Evolutionary conservation across 495 filamentous ascomycete species (phyloP).

Genomic region (Aspergillus saccharolyticus): DNA sequence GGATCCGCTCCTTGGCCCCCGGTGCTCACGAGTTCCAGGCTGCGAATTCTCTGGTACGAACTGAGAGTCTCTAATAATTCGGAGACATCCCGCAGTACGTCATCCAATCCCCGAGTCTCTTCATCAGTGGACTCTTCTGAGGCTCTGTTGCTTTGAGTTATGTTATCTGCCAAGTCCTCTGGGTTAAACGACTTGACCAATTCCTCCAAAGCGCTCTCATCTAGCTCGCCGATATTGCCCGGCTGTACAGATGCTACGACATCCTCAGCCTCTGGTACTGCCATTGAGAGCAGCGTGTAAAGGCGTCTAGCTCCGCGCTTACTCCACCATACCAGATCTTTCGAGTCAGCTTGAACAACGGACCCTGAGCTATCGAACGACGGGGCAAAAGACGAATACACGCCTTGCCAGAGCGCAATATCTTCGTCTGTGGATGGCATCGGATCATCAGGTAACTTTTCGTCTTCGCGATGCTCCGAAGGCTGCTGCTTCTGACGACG

Average conservation of each 20-base stretch:
- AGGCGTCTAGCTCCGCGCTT: constrained; percentile 61
- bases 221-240: constrained; percentile 40
- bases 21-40: constrained; percentile 46
- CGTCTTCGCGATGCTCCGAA: constrained; percentile 16
- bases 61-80: constrained; percentile 78
- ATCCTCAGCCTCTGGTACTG: constrained; percentile 35
- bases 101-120: constrained; percentile 50
- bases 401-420: constrained; percentile 65
- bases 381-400: constrained; percentile 85
- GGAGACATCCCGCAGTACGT: constrained; percentile 73
- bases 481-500: constrained; percentile 36
- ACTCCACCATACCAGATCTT: constrained; percentile 84
- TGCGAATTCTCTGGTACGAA: constrained; percentile 82
- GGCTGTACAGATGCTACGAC: constrained; percentile 37
- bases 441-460: constrained; percentile 27
- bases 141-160: constrained; percentile 39
- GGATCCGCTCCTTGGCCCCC: constrained; percentile 39
- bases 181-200: constrained; percentile 46
- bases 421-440: constrained; percentile 33
- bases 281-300: constrained; percentile 45
- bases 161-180: constrained; percentile 29
- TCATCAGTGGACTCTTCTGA: constrained; percentile 47
- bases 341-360: constrained; percentile 62
- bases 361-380: constrained; percentile 73
- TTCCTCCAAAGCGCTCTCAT: constrained; percentile 45